Conservation (phyloP, 2,329 filamentous ascomycete genomes). For the Beauveria medogensis region DNA sequence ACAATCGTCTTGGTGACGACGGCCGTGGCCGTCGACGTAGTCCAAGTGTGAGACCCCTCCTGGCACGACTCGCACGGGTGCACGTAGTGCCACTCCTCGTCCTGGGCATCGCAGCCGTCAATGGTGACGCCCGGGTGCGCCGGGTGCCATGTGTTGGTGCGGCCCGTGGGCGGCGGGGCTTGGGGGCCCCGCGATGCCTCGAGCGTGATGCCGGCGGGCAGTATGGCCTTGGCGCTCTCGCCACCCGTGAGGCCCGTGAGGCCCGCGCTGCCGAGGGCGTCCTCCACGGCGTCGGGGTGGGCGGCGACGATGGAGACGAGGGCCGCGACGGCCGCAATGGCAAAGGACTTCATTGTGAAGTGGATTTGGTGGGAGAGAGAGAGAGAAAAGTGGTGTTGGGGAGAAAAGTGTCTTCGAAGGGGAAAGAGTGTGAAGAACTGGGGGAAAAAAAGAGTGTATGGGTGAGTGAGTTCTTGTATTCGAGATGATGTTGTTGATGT, state of each 20-base stretch:
- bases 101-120: constrained; percentile 27
- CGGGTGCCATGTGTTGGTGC: constrained; percentile 29
- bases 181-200: constrained; percentile 14
- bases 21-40: constrained; percentile 33
- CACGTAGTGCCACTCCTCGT: constrained; percentile 28
- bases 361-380: constrained; percentile 13
- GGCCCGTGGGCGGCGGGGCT: constrained; percentile 18
- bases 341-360: constrained; percentile 19
- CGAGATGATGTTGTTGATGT: constrained; percentile 8
- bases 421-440: constrained; percentile 5
- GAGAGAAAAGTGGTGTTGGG: constrained; percentile 1
- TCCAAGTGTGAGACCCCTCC: constrained; percentile 27
- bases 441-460: constrained; percentile 10
- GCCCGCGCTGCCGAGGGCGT: background rate
- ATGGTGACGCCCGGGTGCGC: constrained; percentile 27
- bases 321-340: constrained; percentile 13
- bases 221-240: background rate
- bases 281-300: background rate
- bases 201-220: constrained; percentile 10
- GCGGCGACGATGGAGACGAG: constrained; percentile 13
- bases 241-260: background rate
- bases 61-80: constrained; percentile 22
- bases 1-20: constrained; percentile 31
- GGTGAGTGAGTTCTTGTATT: constrained; percentile 12
- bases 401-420: background rate